These are phyloP conservation scores for Boletellus sp. DNA, from an alignment of 768 basidiomycete genomes.

Conservation along the genomic window DNA sequence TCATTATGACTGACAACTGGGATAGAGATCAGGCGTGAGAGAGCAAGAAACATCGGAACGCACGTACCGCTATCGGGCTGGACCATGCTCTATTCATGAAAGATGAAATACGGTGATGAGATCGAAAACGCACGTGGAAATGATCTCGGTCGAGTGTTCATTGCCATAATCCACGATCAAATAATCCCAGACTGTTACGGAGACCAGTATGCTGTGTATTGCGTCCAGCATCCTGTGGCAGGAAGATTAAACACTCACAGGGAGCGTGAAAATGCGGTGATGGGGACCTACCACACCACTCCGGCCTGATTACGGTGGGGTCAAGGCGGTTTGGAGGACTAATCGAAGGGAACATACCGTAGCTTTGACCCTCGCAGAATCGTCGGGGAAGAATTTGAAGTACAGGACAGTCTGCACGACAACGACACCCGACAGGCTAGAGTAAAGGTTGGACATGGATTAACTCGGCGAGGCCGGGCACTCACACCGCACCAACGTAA, in stretches of 20 bases:
- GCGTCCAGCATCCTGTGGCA: slow-evolving; percentile 33
- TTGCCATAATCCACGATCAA: slow-evolving; percentile 45
- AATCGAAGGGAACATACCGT: slow-evolving; percentile 13
- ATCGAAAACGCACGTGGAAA: slow-evolving; percentile 39
- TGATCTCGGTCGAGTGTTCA: slow-evolving; percentile 34
- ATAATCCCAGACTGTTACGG: slow-evolving; percentile 40
- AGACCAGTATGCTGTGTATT: slow-evolving; percentile 40
- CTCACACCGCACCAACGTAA: slow-evolving; percentile 29
- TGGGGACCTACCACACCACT: slow-evolving; percentile 21
- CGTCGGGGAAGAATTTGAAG: slow-evolving; percentile 28
- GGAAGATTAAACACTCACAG: neutral
- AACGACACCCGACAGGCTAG: slow-evolving; percentile 29
- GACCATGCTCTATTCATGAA: neutral
- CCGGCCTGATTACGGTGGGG: slow-evolving; percentile 18
- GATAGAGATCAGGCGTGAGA: neutral
- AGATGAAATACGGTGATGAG: neutral
- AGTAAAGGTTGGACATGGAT: neutral
- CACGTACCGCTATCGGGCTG: slow-evolving; percentile 28
- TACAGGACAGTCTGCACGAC: slow-evolving; percentile 28
- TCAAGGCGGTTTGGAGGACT: neutral
- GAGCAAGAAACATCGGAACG: neutral
- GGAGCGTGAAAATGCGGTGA: neutral
- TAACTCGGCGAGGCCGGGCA: neutral
- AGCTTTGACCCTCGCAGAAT: slow-evolving; percentile 19
- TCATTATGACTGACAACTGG: slow-evolving; percentile 30